A percentile compares a stretch with the other conserved stretches of the same genome.
phyloP scores from a whole-genome alignment of 2,329 filamentous ascomycete genomes.

The Ceratocystis variospora region DNA sequence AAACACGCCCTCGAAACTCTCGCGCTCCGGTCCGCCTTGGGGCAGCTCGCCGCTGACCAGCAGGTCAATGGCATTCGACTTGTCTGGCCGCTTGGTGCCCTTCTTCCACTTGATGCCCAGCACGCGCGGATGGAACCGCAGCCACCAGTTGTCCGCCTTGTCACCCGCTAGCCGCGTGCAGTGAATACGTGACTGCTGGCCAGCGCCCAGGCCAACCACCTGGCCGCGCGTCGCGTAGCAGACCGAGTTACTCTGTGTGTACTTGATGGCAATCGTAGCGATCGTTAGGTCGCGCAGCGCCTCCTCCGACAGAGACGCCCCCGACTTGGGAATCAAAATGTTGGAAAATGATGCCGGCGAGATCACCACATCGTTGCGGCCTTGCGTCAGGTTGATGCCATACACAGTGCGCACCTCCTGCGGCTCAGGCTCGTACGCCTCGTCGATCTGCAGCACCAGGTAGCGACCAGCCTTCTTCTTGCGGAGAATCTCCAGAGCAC shows the following conservation, averaged over 20 bases:
- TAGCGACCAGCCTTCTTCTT: slow-evolving; percentile 99
- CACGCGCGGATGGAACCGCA: slow-evolving; percentile 88
- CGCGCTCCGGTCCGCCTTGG: slow-evolving; percentile 66
- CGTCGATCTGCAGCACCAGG: slow-evolving; percentile 88
- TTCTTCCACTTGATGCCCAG: slow-evolving; percentile 91
- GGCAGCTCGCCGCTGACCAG: slow-evolving; percentile 85
- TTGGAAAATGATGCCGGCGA: slow-evolving; percentile 71
- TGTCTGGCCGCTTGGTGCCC: slow-evolving; percentile 89
- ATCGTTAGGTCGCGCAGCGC: slow-evolving; percentile 84
- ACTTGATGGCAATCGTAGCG: slow-evolving; percentile 94
- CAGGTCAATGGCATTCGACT: slow-evolving; percentile 95
- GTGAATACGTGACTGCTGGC: slow-evolving; percentile 95
- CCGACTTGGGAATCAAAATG: slow-evolving; percentile 75
- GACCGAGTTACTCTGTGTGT: slow-evolving; percentile 97
- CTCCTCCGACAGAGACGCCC: slow-evolving; percentile 55
- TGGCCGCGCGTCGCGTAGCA: slow-evolving; percentile 94
- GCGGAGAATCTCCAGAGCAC: slow-evolving; percentile 77
- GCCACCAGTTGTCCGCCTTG: slow-evolving; percentile 99
- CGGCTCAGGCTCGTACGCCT: slow-evolving; percentile 65
- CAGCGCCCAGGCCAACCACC: slow-evolving; percentile 83
- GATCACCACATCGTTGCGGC: slow-evolving; percentile 84
- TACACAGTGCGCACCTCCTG: slow-evolving; percentile 80
- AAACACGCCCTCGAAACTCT: slow-evolving; percentile 77
- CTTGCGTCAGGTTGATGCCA: slow-evolving; percentile 75
- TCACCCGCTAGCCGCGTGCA: slow-evolving; percentile 94